phyloP scores from a whole-genome alignment of 2,329 filamentous ascomycete genomes.

The Phialophora macrospora region DNA sequence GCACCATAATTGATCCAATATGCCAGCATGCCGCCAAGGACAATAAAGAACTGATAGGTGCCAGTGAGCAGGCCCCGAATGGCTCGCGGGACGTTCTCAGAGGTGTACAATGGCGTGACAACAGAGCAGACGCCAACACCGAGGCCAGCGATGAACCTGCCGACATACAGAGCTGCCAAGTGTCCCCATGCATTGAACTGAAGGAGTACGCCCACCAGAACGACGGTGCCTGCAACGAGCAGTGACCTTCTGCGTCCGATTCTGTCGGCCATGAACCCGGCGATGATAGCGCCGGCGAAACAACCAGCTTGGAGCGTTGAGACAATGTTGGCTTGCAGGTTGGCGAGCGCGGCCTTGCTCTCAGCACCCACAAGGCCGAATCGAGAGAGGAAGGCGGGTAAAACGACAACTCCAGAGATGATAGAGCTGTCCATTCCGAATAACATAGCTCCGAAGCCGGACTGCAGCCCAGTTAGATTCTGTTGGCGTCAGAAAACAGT shows the following conservation, averaged over 20 bases:
- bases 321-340: constrained; percentile 70
- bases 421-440: constrained; percentile 71
- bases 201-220: constrained; percentile 53
- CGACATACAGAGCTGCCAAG: constrained; percentile 49
- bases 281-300: constrained; percentile 66
- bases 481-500: neutral
- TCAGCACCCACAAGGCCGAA: constrained; percentile 21
- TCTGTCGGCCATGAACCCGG: constrained; percentile 46
- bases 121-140: constrained; percentile 44
- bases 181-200: constrained; percentile 49
- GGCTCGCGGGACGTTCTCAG: constrained; percentile 43
- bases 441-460: constrained; percentile 71
- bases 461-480: constrained; percentile 39
- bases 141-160: constrained; percentile 45
- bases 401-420: constrained; percentile 60
- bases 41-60: constrained; percentile 44
- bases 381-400: constrained; percentile 21
- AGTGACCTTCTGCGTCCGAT: constrained; percentile 63
- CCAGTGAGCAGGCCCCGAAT: constrained; percentile 46
- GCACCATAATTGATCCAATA: constrained; percentile 48
- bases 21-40: constrained; percentile 44
- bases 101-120: constrained; percentile 45
- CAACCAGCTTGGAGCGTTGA: constrained; percentile 72
- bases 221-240: constrained; percentile 55
- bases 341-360: constrained; percentile 52